Percentiles rank a stretch among this genome's conserved stretches.
Conservation (phyloP, 495 filamentous ascomycete species). For the Thermothielavioides terrestris region DNA sequence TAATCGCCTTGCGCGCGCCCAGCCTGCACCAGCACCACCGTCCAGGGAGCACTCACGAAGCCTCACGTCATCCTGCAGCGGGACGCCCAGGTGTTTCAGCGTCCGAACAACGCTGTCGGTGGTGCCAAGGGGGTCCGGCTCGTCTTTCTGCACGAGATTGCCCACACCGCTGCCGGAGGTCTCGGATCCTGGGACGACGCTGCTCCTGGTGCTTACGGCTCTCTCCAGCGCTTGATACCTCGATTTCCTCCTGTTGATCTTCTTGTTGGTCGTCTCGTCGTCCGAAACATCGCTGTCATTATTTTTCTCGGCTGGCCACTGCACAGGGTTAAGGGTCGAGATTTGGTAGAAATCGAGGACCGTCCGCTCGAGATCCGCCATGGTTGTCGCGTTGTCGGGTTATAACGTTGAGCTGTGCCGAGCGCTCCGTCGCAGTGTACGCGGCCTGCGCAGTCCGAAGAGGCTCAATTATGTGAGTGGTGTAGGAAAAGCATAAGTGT, state of each 20-base stretch:
- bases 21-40: background rate
- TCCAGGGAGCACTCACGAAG: constrained; percentile 48
- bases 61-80: constrained; percentile 74
- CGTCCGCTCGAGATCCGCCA: constrained; percentile 59
- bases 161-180: constrained; percentile 58
- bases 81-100: constrained; percentile 63
- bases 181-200: constrained; percentile 58
- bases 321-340: constrained; percentile 63
- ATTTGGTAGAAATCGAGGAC: constrained; percentile 88
- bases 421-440: too few relatives aligned
- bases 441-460: too few relatives aligned
- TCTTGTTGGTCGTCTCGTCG: constrained; percentile 46
- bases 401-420: too few relatives aligned
- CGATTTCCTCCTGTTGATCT: constrained; percentile 57
- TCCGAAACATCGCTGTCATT: constrained; percentile 58
- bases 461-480: too few relatives aligned
- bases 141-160: constrained; percentile 76
- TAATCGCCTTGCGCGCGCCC: background rate
- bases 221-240: constrained; percentile 78
- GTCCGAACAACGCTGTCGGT: constrained; percentile 76
- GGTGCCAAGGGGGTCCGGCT: constrained; percentile 79
- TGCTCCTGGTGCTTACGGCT: constrained; percentile 56
- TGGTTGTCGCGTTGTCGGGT: constrained; percentile 11
- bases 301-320: constrained; percentile 80
- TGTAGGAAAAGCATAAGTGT: too few relatives aligned